Conservation (phyloP, 371 early-diverging fungal species). For the Neoconidiobolus thromboides region DNA sequence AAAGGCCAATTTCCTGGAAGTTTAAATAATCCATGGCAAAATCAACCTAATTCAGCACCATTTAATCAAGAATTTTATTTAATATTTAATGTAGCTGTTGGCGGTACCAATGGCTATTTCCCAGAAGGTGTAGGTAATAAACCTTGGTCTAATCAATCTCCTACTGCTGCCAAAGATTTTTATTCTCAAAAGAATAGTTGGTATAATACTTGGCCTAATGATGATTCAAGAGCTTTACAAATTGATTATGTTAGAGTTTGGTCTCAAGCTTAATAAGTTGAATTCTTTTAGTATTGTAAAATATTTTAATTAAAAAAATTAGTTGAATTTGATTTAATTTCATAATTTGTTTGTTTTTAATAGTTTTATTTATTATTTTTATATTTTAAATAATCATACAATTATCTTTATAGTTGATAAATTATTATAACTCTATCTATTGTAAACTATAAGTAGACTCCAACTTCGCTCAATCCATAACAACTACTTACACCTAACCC, state of each 20-base stretch:
- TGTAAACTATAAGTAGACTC: no score
- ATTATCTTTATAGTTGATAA: no score
- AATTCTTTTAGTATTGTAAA: no score
- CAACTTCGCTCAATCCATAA: no score
- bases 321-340: no score
- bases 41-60: slow-evolving; percentile 25
- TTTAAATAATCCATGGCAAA: slow-evolving; percentile 31
- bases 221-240: slow-evolving; percentile 25
- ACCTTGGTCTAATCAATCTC: slow-evolving; percentile 15
- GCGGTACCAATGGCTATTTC: slow-evolving; percentile 41
- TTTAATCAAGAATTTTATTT: slow-evolving; percentile 44
- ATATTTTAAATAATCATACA: no score
- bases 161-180: slow-evolving; percentile 23
- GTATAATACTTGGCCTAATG: slow-evolving; percentile 32
- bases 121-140: slow-evolving; percentile 23
- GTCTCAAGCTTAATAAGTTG: not conserved
- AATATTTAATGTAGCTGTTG: slow-evolving; percentile 48
- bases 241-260: slow-evolving; percentile 20
- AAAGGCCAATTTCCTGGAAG: slow-evolving; percentile 21
- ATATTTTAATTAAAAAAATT: no score
- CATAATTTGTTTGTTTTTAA: no score
- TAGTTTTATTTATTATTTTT: no score
- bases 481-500: no score
- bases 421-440: no score
- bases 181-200: slow-evolving; percentile 24